Conservation (phyloP, 495 filamentous ascomycete genomes). For the Podospora fimiseda region DNA sequence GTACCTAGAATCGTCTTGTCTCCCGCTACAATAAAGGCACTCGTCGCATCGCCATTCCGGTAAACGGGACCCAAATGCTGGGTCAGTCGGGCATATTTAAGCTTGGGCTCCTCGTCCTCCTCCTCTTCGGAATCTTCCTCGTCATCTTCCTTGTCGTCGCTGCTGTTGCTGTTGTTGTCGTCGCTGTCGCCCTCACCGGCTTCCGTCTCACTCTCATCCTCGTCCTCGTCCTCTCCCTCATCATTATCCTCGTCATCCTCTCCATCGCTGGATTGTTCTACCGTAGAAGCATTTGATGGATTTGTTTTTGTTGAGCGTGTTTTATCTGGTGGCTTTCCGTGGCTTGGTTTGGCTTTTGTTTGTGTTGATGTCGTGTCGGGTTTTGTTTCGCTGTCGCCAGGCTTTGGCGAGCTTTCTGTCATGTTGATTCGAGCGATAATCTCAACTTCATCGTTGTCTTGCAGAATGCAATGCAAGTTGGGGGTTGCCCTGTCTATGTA, state of each 20-base stretch:
- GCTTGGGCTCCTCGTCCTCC: slow-evolving; percentile 89
- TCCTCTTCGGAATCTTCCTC: slow-evolving; percentile 74
- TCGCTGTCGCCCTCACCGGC: slow-evolving; percentile 13
- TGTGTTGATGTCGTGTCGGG: slow-evolving; percentile 5
- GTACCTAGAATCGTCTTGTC: slow-evolving; percentile 98
- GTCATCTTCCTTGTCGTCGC: slow-evolving; percentile 43
- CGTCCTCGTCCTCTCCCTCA: slow-evolving; percentile 10
- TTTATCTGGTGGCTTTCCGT: slow-evolving; percentile 6
- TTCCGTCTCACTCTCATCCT: slow-evolving; percentile 14
- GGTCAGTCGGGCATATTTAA: slow-evolving; percentile 87
- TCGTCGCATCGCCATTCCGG: slow-evolving; percentile 90
- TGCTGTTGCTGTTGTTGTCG: slow-evolving; percentile 28
- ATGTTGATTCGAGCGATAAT: slow-evolving; percentile 27
- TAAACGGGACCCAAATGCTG: slow-evolving; percentile 73
- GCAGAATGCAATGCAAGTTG: too few relatives aligned
- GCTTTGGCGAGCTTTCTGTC: slow-evolving; percentile 39
- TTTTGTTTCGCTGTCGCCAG: slow-evolving; percentile 27
- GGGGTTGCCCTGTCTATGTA: background rate
- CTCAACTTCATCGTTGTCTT: slow-evolving; percentile 24
- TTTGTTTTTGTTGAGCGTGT: slow-evolving; percentile 3
- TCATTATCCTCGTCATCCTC: slow-evolving; percentile 7
- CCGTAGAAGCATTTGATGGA: background rate
- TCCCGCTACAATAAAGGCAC: slow-evolving; percentile 77
- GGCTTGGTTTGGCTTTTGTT: slow-evolving; percentile 6
- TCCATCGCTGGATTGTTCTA: background rate